Conservation (phyloP, 75 land plant species). For the Cupressus sempervirens region DNA sequence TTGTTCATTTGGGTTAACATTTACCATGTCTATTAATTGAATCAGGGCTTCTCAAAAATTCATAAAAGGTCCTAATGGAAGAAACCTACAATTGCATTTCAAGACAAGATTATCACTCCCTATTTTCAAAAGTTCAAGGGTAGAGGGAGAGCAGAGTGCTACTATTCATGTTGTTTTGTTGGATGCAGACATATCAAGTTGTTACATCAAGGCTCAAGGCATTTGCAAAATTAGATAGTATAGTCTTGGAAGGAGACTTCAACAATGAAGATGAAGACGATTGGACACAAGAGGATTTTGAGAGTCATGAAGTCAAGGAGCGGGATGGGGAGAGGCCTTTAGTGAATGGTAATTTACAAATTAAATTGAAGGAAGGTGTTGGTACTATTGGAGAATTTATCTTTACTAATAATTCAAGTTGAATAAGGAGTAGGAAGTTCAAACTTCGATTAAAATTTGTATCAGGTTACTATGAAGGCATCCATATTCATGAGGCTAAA, state of each 20-base stretch:
- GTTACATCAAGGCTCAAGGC: conserved; percentile 73
- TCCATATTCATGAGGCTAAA: conserved; percentile 85
- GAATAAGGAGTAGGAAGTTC: conserved; percentile 95
- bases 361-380: conserved; percentile 86
- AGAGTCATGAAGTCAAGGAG: conserved; percentile 75
- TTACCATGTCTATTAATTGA: neutral
- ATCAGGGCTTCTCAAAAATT: conserved; percentile 77
- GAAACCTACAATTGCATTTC: conserved; percentile 75
- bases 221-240: conserved; percentile 70
- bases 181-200: conserved; percentile 62
- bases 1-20: conserved; percentile 1
- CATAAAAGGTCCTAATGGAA: conserved; percentile 74
- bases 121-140: conserved; percentile 90
- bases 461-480: conserved; percentile 61
- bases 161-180: conserved; percentile 78
- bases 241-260: conserved; percentile 94
- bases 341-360: conserved; percentile 69
- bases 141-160: conserved; percentile 88
- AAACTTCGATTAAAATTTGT: conserved; percentile 82
- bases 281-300: conserved; percentile 90
- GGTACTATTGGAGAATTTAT: conserved; percentile 86
- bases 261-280: conserved; percentile 76
- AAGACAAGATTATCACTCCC: conserved; percentile 79
- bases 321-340: conserved; percentile 95
- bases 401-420: conserved; percentile 96